Base-by-base conservation (phyloP, 306 rosid species). In the Begonia fuchsioides region DNA sequence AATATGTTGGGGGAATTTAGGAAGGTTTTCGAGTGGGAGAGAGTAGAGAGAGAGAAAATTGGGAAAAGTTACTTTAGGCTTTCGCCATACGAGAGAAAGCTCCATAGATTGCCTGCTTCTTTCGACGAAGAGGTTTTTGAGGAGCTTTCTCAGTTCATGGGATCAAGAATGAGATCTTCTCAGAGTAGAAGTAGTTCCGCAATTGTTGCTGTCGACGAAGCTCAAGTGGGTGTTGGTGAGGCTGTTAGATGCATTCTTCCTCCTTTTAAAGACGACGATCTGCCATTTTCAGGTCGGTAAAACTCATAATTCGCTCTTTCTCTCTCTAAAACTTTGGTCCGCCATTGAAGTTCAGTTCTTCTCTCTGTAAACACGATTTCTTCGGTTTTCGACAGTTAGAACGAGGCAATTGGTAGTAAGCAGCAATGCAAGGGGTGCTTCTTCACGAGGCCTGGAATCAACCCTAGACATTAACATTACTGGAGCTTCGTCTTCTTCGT, bases 1-100 rank as follows among this genome's bases (percentile, higher is more conserved):
- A 90, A 90, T 60, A 90, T 90, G 98, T 55, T 90, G 58, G 98
- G 98, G 1, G 98, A 90, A 53, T 90, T 90, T 46, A 72, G 98
- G 64, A 90, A 90, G 64, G 98, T 90, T 6, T 82, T 79, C n/a
- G 98, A 90, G 49, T 90, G 98, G 98, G 98, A 85, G 48, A 41
- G 94, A 5, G 81, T 76, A 14, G 74, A 94, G 26, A 94, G 85
- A 19, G 90, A 79, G 17, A 16, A 45, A 38, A 54, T 79, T 45
- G 95, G 95, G 12, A 90, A 90, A 61, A 90, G 98, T 49, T 90
- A 90, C 48, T 90, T 90, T 47, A 76, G 98, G 60, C 94, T 90
- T 41, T 90, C 98, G 6, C 98, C 95, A 3, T 85, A 90, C 16
- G 98, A 90, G 68, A 81, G 98, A 47, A 90, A 90, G 74, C 71